A percentile compares a stretch with the other conserved stretches of the same genome.
These are phyloP conservation scores for Rhododendron griersonianum DNA, from an alignment of 148 eudicot genomes.

Conservation along the genomic window DNA sequence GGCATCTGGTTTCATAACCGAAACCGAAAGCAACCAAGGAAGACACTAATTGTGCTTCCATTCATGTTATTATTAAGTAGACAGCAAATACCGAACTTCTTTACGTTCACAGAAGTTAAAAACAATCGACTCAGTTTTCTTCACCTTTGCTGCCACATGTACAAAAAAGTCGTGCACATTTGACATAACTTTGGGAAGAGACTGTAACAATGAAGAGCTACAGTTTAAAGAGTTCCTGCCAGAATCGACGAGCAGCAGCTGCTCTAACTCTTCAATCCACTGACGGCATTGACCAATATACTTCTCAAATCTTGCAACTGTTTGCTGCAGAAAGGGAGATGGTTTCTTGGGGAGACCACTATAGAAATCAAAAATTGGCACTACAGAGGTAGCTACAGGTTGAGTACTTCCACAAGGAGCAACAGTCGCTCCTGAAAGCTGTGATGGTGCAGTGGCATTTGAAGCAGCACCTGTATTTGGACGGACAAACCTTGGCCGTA, in stretches of 20 bases:
- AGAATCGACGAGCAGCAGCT: constrained; percentile 65
- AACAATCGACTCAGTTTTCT: neutral
- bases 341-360: constrained; percentile 88
- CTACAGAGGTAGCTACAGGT: constrained; percentile 39
- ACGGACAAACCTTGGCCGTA: constrained; percentile 80
- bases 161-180: constrained; percentile 94
- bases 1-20: neutral
- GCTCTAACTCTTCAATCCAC: constrained; percentile 96
- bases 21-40: neutral
- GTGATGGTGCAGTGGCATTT: constrained; percentile 43
- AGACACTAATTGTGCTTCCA: neutral
- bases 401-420: constrained; percentile 34
- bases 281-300: constrained; percentile 73
- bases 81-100: neutral
- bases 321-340: constrained; percentile 73
- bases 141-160: constrained; percentile 97
- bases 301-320: constrained; percentile 85
- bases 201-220: constrained; percentile 67
- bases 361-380: constrained; percentile 71
- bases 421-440: constrained; percentile 46
- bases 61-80: neutral
- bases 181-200: constrained; percentile 87
- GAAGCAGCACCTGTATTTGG: constrained; percentile 44
- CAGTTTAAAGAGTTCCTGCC: constrained; percentile 46
- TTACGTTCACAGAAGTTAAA: neutral